These are phyloP conservation scores for Mycogone perniciosa DNA, from an alignment of 2,329 filamentous ascomycete species.

Conservation along the genomic window DNA sequence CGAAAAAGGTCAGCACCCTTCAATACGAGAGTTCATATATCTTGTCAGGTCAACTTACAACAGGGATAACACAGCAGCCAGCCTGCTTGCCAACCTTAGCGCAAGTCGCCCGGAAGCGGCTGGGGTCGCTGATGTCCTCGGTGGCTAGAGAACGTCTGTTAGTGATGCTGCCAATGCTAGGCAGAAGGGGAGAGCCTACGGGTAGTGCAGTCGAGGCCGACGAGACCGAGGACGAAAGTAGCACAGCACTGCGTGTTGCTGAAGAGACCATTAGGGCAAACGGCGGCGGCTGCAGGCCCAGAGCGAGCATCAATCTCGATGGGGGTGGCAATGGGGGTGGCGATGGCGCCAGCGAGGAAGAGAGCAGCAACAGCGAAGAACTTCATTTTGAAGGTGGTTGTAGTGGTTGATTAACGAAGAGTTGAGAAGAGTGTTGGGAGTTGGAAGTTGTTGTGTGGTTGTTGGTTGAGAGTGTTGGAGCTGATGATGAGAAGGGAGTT, in stretches of 20 bases:
- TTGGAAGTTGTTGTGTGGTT: neutral
- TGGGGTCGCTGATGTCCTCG: neutral
- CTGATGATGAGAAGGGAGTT: neutral
- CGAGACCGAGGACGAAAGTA: constrained; percentile 6
- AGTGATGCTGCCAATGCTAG: neutral
- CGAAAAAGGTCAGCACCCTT: neutral
- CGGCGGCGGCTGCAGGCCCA: too few species aligned
- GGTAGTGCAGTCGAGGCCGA: constrained; percentile 8
- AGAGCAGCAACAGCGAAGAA: constrained; percentile 14
- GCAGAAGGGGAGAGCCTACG: constrained; percentile 6
- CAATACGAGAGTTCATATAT: neutral
- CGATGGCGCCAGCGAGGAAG: constrained; percentile 12
- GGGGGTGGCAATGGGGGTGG: constrained; percentile 9
- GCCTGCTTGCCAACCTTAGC: neutral
- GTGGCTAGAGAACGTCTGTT: neutral
- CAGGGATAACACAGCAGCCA: constrained; percentile 12
- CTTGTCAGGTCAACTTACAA: constrained; percentile 5
- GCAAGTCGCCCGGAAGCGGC: constrained; percentile 10
- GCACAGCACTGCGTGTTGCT: constrained; percentile 14
- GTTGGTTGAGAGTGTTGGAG: neutral
- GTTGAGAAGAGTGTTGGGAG: constrained; percentile 3
- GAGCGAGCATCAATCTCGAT: neutral
- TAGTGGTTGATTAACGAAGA: neutral
- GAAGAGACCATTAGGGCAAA: constrained; percentile 1
- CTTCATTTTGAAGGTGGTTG: constrained; percentile 14